phyloP scores from a whole-genome alignment of 148 eudicot species.

The Pharnaceum exiguum region DNA sequence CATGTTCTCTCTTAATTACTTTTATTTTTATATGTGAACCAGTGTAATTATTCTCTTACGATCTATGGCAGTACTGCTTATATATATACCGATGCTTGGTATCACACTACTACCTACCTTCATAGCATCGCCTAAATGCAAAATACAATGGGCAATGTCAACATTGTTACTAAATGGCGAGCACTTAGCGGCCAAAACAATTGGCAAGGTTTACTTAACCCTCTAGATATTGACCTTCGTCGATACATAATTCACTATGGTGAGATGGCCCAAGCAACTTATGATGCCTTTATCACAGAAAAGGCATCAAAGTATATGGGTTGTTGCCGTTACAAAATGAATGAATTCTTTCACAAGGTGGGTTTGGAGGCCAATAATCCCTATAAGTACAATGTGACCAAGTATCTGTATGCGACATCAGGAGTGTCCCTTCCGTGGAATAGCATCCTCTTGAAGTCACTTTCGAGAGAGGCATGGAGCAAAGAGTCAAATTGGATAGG shows the following conservation, averaged over 20 bases:
- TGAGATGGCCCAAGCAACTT: constrained; percentile 32
- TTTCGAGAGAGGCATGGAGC: not conserved
- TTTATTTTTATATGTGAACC: no score
- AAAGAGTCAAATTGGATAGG: not conserved
- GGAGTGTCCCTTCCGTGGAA: not conserved
- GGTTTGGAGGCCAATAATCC: constrained; percentile 24
- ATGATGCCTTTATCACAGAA: constrained; percentile 29
- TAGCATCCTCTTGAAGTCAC: no score
- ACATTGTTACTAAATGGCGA: constrained; percentile 22
- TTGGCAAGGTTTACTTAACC: constrained; percentile 34
- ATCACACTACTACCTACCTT: no score
- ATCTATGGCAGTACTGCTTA: no score
- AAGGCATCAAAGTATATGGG: constrained; percentile 25
- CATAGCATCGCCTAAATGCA: no score
- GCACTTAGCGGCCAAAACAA: constrained; percentile 26
- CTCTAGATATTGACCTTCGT: constrained; percentile 32
- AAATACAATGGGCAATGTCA: no score
- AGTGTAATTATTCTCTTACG: no score
- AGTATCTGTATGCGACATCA: constrained; percentile 42
- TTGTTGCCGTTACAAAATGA: constrained; percentile 11
- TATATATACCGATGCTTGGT: no score
- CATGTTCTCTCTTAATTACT: no score
- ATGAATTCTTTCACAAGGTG: constrained; percentile 18
- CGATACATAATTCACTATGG: constrained; percentile 33
- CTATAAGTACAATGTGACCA: constrained; percentile 21